Base-by-base conservation (phyloP, 2,329 filamentous ascomycete species). In the Dendrostoma leiphaemia region DNA sequence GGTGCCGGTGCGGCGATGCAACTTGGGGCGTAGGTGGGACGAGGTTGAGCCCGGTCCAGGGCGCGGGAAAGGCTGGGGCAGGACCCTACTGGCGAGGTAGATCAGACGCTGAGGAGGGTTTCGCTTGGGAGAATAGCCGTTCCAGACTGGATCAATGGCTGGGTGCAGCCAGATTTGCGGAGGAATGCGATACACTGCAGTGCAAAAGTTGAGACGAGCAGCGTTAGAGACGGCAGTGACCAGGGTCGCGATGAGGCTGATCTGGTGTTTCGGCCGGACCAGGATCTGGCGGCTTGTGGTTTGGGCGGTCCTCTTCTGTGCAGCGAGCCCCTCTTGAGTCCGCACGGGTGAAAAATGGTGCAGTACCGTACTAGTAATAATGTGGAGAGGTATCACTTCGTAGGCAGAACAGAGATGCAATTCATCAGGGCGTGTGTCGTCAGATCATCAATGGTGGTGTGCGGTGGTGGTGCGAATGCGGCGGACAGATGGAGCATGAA, bases 61-160 rank as follows among this genome's bases (percentile, higher is more conserved):
- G 59, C 60, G 59, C 59, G 56, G 62, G 43, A 35, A 21, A 40
- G 37, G 34, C 55, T 24, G 29, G 51, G 55, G 51, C 44, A 26
- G 28, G 31, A 45, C 52, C 56, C 35, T 48, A 31, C 26, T 44
- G 49, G 58, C 47, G 46, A 51, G 43, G 64, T 63, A 67, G 71
- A 74, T 72, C 71, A 77, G 72, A 77, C 74, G 71, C 70, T 70
- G 66, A 69, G 73, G 66, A 62, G 55, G 62, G 74, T 78, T 78
- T 79, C 73, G 75, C 62, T 66, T 63, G 63, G 58, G 58, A 62
- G 64, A 58, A 61, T 62, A 64, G 61, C 63, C 64, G 71, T 74
- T 65, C 72, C 72, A 73, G 70, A 63, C 62, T 64, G 63, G 47
- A 57, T 60, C 64, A 60, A 57, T 46, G 52, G 49, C 38, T 51